Percentiles rank a stretch among this genome's conserved stretches.
phyloP scores from a whole-genome alignment of 768 basidiomycete species.

The Naganishia onofrii region DNA sequence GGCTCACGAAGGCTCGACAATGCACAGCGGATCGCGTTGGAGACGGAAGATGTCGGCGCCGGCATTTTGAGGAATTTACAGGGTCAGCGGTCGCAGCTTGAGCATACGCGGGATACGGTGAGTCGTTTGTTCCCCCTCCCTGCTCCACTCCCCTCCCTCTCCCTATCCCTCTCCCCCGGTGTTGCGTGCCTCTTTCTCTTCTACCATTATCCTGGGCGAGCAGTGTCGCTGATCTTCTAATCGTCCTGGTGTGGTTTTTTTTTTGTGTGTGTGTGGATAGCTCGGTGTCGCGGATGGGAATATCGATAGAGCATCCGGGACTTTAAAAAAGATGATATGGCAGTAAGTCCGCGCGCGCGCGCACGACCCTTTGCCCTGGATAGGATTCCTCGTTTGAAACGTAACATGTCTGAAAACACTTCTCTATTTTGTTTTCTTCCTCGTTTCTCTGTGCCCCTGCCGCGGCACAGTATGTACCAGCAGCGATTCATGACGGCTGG shows the following conservation, averaged over 20 bases:
- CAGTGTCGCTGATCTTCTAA: no score
- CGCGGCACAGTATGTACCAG: slow-evolving; percentile 79
- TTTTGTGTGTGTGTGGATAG: slow-evolving; percentile 53
- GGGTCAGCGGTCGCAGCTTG: slow-evolving; percentile 87
- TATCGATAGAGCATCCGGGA: slow-evolving; percentile 86
- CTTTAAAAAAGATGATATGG: slow-evolving; percentile 91
- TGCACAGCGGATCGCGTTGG: slow-evolving; percentile 84
- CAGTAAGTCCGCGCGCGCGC: slow-evolving; percentile 60
- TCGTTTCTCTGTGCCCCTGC: neutral
- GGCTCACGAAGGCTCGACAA: slow-evolving; percentile 73
- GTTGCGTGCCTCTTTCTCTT: no score
- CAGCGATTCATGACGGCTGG: slow-evolving; percentile 82
- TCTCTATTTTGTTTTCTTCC: no score
- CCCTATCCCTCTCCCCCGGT: no score
- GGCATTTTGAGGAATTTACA: slow-evolving; percentile 84
- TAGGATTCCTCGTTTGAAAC: no score
- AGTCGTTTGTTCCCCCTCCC: no score
- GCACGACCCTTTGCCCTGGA: no score
- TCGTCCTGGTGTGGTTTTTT: no score
- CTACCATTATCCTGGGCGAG: no score
- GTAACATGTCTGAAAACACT: no score
- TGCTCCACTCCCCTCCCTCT: no score
- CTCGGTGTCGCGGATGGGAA: slow-evolving; percentile 79
- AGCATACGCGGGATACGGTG: slow-evolving; percentile 85
- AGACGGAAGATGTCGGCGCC: slow-evolving; percentile 93